Percentiles rank a stretch among this genome's conserved stretches.
Evolutionary conservation across 192 early-diverging fungal species (phyloP).

Genomic region (Podila clonocystis): DNA sequence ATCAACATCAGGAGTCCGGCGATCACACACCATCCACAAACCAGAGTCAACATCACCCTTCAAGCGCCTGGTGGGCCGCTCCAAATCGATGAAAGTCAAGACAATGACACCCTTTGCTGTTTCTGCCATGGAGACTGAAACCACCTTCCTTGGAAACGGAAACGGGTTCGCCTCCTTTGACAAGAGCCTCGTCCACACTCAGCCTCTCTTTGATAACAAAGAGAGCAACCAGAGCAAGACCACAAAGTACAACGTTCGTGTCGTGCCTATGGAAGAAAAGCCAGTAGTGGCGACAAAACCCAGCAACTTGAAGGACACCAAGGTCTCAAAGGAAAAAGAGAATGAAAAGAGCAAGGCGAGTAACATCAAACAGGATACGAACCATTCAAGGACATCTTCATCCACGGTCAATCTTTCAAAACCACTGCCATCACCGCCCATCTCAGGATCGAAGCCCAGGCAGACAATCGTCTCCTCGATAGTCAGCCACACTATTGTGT

Average conservation of each 20-base stretch:
- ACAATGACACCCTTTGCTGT: slow-evolving; percentile 4
- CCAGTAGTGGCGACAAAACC: background rate
- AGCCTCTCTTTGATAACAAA: background rate
- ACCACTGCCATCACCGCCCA: background rate
- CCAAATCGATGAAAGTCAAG: slow-evolving; percentile 45
- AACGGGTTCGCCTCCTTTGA: slow-evolving; percentile 19
- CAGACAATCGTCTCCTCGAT: slow-evolving; percentile 3
- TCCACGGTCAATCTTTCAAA: background rate
- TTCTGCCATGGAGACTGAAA: slow-evolving; percentile 3
- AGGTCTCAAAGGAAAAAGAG: background rate
- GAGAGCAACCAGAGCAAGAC: background rate
- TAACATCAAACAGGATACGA: background rate
- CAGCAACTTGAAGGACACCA: background rate
- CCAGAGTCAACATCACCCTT: slow-evolving; percentile 24
- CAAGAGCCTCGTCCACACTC: background rate
- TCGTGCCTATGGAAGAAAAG: no score
- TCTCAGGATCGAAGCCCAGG: background rate
- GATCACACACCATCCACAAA: slow-evolving; percentile 29
- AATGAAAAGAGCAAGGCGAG: background rate
- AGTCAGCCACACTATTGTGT: background rate
- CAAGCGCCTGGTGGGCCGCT: slow-evolving; percentile 34
- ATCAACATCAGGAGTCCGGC: slow-evolving; percentile 2
- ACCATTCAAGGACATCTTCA: background rate
- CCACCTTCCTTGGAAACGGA: slow-evolving; percentile 12
- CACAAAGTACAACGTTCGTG: no score